Evolutionary conservation across 257 asterid species (phyloP).

Genomic region (Gentiana dahurica): DNA sequence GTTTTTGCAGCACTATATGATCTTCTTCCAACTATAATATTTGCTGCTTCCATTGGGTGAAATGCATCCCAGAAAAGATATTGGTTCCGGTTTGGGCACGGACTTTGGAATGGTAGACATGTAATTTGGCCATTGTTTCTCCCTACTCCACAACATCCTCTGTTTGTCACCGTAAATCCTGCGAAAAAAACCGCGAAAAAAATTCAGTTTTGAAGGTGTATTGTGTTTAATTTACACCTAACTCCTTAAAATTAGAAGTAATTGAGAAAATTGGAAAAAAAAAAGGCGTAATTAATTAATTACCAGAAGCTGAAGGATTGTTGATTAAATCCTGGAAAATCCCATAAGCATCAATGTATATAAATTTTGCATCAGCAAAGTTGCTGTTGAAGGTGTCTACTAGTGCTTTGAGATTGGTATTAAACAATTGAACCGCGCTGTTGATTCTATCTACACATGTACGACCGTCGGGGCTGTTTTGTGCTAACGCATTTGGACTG

Average conservation of each 20-base stretch:
- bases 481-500: conserved; percentile 93
- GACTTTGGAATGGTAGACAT: conserved; percentile 58
- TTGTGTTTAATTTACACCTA: no score
- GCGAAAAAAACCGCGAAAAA: no score
- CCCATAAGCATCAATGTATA: conserved; percentile 64
- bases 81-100: conserved; percentile 59
- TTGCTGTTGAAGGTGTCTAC: conserved; percentile 64
- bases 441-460: conserved; percentile 70
- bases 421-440: conserved; percentile 59
- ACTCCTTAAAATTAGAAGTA: no score
- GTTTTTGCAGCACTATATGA: conserved; percentile 56
- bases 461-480: conserved; percentile 71
- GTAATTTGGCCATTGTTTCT: conserved; percentile 95
- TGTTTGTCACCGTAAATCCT: conserved; percentile 8
- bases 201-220: no score
- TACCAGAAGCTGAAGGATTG: conserved; percentile 65
- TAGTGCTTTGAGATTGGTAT: conserved; percentile 38
- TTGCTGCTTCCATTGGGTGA: conserved; percentile 82
- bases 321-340: conserved; percentile 71
- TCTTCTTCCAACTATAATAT: conserved; percentile 60
- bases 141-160: conserved; percentile 94
- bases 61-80: conserved; percentile 89
- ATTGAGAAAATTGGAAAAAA: no score
- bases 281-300: not conserved
- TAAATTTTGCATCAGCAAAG: conserved; percentile 49